Base-by-base conservation (phyloP, 345 rosid genomes). In the Populus alba region DNA sequence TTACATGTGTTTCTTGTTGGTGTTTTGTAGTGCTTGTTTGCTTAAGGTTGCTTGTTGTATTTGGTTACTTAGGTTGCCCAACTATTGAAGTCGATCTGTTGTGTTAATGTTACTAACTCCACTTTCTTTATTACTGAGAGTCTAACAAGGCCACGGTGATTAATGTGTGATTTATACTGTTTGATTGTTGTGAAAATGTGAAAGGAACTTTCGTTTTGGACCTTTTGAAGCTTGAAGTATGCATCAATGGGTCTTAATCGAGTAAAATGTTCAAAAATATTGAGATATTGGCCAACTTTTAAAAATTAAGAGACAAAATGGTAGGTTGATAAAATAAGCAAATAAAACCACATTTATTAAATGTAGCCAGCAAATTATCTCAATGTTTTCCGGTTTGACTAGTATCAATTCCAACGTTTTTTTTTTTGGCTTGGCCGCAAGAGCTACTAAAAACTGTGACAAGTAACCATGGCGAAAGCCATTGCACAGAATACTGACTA, bases 1-100 rank as follows among this genome's bases (percentile, higher is more conserved):
- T 20, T 1, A 7, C 20, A 22, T 35, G 61, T 65, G 20, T 65
- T 66, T 75, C 49, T 33, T 33, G 63, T 47, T 17, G 12, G 18
- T 1, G 9, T 12, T 45, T 29, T 0, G 15, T 73, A 45, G 7
- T 41, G 47, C 39, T 31, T 29, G 22, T 61, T 73, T 59, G 16
- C 66, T 51, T 61, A n/a, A 23, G 47, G 23, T 41, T 23, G 15
- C 37, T 23, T 62, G 37, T 47, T 37, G 37, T 47, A 27, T 53
- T 41, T 67, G 45, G n/a, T 75, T 67, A 22, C 29, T 68, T 62
- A 69, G 68, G 29, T 25, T 59, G 8, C 66, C 25, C 72, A 49
- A n/a, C 10, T n/a, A 31, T 39, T 68, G 25, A 61, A 71, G 57
- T 67, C 77, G 86, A 87, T 87, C 87, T 82, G 68, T 78, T 76